These are phyloP conservation scores for Volvox africanus DNA, from an alignment of 139 green algal species.

Conservation along the genomic window DNA sequence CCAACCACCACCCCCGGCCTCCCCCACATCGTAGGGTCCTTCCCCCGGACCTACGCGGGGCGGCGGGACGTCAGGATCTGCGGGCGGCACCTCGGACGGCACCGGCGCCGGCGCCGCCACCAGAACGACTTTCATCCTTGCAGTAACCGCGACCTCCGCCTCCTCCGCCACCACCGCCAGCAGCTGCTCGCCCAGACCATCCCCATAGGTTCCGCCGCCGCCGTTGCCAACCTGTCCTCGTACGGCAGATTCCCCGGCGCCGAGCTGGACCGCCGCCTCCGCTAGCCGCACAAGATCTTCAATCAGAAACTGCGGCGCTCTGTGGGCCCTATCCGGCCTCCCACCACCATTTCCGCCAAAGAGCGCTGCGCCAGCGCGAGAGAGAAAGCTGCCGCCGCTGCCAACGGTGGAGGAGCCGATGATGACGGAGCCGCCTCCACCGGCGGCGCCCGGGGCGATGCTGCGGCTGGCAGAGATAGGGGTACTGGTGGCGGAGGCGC, in stretches of 20 bases:
- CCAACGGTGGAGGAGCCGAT: neutral
- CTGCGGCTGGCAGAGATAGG: neutral
- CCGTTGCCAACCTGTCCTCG: neutral
- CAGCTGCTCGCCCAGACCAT: neutral
- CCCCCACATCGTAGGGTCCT: no score
- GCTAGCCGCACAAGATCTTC: constrained; percentile 26
- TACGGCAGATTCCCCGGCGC: neutral
- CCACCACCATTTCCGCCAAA: constrained; percentile 4
- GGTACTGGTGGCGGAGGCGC: neutral
- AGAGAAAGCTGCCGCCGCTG: neutral
- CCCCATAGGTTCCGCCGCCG: neutral
- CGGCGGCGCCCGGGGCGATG: no score
- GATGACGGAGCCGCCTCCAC: neutral
- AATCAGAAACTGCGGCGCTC: neutral
- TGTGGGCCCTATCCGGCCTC: neutral
- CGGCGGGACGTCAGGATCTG: no score
- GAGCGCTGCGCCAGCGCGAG: neutral
- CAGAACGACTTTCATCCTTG: neutral
- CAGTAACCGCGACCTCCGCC: neutral
- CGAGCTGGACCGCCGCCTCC: constrained; percentile 31
- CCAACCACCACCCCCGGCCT: no score
- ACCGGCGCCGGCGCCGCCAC: no score
- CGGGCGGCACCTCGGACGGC: neutral
- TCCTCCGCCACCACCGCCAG: neutral
- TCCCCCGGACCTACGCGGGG: no score